Conservation (phyloP, 2,329 filamentous ascomycete species). For the Calonectria naviculata region DNA sequence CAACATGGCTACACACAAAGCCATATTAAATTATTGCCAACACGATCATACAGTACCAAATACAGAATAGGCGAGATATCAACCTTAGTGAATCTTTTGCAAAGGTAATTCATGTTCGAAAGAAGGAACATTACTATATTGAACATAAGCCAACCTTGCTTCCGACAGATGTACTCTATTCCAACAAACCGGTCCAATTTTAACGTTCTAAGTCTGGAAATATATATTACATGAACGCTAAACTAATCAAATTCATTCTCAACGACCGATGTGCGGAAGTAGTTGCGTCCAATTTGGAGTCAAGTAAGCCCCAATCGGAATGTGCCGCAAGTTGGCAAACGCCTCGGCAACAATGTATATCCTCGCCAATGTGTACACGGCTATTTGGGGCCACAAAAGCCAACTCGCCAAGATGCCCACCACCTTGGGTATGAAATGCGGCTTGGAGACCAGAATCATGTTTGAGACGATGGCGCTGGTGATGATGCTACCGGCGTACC, state of each 20-base stretch:
- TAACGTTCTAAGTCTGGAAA: too few relatives aligned
- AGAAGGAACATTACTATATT: too few relatives aligned
- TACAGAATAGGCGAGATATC: too few relatives aligned
- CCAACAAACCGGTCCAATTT: too few relatives aligned
- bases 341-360: constrained; percentile 14
- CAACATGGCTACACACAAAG: not conserved
- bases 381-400: not conserved
- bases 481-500: not conserved
- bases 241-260: not conserved
- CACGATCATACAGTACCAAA: too few relatives aligned
- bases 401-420: not conserved
- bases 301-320: constrained; percentile 16
- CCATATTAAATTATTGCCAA: too few relatives aligned
- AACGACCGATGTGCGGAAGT: constrained; percentile 13
- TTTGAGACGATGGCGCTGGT: not conserved
- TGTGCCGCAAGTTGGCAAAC: constrained; percentile 3
- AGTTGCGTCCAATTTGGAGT: constrained; percentile 14
- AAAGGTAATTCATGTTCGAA: too few relatives aligned
- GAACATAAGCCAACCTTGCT: too few relatives aligned
- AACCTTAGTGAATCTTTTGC: too few relatives aligned
- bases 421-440: not conserved
- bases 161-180: too few relatives aligned
- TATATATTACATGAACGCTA: not conserved
- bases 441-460: not conserved
- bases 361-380: constrained; percentile 11